phyloP scores from a whole-genome alignment of 1,139 yeast genomes.

The Diutina neorugosa region DNA sequence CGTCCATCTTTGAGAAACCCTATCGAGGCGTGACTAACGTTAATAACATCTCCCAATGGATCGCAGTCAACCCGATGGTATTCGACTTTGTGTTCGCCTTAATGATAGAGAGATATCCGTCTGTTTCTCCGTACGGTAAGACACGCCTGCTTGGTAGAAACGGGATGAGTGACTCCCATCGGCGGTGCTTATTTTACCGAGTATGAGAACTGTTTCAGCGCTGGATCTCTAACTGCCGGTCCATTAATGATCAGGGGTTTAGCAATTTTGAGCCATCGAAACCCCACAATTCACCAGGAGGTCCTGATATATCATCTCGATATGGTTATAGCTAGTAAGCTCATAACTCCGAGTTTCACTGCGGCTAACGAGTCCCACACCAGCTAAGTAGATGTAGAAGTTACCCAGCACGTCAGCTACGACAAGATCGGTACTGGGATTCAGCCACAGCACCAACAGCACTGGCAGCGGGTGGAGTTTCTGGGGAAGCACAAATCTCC shows the following conservation, averaged over 20 bases:
- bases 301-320: slow-evolving; percentile 34
- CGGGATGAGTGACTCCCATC: slow-evolving; percentile 58
- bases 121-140: slow-evolving; percentile 58
- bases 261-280: slow-evolving; percentile 61
- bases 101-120: slow-evolving; percentile 42
- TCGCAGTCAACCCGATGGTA: slow-evolving; percentile 21
- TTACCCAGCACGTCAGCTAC: slow-evolving; percentile 38
- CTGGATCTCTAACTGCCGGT: slow-evolving; percentile 28
- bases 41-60: slow-evolving; percentile 11
- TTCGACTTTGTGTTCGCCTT: slow-evolving; percentile 50
- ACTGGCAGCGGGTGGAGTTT: slow-evolving; percentile 21
- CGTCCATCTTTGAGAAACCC: slow-evolving; percentile 36
- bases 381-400: slow-evolving; percentile 35
- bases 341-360: slow-evolving; percentile 21
- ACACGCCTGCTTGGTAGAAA: slow-evolving; percentile 60
- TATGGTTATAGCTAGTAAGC: slow-evolving; percentile 33
- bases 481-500: slow-evolving; percentile 53
- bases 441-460: slow-evolving; percentile 33
- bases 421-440: slow-evolving; percentile 36
- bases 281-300: slow-evolving; percentile 22
- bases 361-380: slow-evolving; percentile 25
- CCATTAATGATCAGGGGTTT: slow-evolving; percentile 45
- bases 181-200: slow-evolving; percentile 49
- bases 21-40: slow-evolving; percentile 36
- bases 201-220: slow-evolving; percentile 27